phyloP scores from a whole-genome alignment of 1,284 basidiomycete genomes.

The Tylopilus sp. region DNA sequence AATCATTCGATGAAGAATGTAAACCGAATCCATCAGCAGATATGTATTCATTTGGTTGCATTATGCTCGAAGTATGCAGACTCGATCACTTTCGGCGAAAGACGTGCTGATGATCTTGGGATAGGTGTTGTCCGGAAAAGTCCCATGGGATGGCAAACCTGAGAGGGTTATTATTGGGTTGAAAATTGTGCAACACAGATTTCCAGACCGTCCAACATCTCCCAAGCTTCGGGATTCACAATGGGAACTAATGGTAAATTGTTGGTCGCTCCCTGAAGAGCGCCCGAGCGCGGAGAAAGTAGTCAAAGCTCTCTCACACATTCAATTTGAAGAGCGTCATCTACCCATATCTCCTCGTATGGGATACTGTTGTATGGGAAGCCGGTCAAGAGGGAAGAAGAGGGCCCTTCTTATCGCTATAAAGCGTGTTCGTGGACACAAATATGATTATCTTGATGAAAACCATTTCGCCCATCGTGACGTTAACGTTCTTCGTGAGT shows the following conservation, averaged over 20 bases:
- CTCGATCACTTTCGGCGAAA: background rate
- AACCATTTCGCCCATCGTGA: background rate
- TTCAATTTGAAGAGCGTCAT: no score
- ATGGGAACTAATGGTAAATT: background rate
- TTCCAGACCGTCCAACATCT: background rate
- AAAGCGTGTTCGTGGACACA: background rate
- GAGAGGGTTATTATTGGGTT: constrained; percentile 5
- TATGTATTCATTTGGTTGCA: constrained; percentile 7
- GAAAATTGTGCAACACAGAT: constrained; percentile 2
- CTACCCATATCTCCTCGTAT: no score
- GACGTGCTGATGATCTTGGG: background rate
- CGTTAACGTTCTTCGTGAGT: background rate
- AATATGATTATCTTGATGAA: no score
- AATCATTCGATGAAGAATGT: constrained; percentile 3
- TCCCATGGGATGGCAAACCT: constrained; percentile 8
- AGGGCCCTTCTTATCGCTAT: constrained; percentile 23
- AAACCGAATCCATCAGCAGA: constrained; percentile 2
- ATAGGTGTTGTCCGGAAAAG: constrained; percentile 7
- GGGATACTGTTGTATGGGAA: no score
- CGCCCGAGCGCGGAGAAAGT: constrained; percentile 1
- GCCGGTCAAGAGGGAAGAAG: background rate
- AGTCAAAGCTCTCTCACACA: no score
- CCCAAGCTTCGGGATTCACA: background rate
- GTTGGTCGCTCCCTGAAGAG: constrained; percentile 2
- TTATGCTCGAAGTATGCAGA: constrained; percentile 6